Evolutionary conservation across 2,329 filamentous ascomycete species (phyloP).

Genomic region (Pseudogymnoascus sp.): DNA sequence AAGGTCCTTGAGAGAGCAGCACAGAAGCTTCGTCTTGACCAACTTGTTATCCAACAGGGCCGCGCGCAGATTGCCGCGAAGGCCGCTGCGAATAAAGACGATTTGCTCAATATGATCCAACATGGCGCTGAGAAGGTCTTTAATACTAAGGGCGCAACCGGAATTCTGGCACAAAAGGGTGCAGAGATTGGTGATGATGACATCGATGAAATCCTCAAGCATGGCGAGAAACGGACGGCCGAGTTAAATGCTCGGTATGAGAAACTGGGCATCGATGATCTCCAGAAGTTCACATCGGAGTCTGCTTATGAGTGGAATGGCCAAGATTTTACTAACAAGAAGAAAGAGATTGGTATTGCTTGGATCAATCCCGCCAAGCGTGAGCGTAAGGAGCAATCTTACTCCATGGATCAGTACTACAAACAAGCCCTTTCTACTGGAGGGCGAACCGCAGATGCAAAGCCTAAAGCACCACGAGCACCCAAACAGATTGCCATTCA

Average conservation of each 20-base stretch:
- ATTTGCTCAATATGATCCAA: constrained; percentile 95
- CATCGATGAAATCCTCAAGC: constrained; percentile 78
- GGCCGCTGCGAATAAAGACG: constrained; percentile 89
- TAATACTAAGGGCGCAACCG: constrained; percentile 58
- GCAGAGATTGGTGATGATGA: constrained; percentile 73
- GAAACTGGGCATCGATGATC: constrained; percentile 89
- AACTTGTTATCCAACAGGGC: constrained; percentile 96
- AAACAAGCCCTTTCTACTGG: constrained; percentile 78
- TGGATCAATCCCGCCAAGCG: constrained; percentile 99
- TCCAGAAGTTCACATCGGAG: constrained; percentile 96
- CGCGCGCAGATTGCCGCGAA: constrained; percentile 85
- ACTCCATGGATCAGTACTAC: constrained; percentile 99
- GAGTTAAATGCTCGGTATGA: constrained; percentile 90
- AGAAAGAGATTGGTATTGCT: constrained; percentile 83
- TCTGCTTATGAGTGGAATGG: constrained; percentile 99
- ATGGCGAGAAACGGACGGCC: constrained; percentile 82
- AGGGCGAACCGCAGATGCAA: constrained; percentile 69
- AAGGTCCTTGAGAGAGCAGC: constrained; percentile 95
- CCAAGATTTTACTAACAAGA: constrained; percentile 83
- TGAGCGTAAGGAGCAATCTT: constrained; percentile 95
- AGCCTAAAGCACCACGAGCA: constrained; percentile 90
- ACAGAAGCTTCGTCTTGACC: constrained; percentile 91
- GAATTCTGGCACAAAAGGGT: constrained; percentile 48
- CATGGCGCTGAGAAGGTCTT: constrained; percentile 97
- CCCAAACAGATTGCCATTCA: constrained; percentile 88